Conservation (phyloP, 106 monocot species). For the Dendrobium chrysotoxum region DNA sequence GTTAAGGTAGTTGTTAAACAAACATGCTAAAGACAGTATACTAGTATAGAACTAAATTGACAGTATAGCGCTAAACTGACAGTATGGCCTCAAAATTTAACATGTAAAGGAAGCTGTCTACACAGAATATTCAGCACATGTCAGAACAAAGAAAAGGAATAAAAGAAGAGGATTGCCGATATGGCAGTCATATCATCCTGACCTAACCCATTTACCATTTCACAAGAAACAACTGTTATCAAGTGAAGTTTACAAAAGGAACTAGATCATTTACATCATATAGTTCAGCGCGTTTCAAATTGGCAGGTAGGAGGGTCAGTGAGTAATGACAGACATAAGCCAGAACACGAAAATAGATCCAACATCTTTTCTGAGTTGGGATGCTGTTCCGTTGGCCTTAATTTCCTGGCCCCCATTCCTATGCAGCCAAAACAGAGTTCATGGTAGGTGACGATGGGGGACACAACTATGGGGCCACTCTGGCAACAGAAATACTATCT, state of each 20-base stretch:
- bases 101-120: not conserved
- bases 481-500: not conserved
- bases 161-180: not conserved
- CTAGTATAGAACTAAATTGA: too few relatives aligned
- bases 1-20: not conserved
- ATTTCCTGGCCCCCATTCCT: not conserved
- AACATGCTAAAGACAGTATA: too few relatives aligned
- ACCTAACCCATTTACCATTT: not conserved
- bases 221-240: not conserved
- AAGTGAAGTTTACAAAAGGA: not conserved
- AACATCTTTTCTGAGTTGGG: not conserved
- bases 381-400: not conserved
- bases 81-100: not conserved
- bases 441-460: not conserved
- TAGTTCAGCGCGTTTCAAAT: not conserved
- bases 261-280: not conserved
- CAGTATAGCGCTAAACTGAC: too few relatives aligned
- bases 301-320: not conserved
- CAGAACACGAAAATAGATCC: not conserved
- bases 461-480: not conserved
- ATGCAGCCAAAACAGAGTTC: not conserved
- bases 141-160: not conserved
- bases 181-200: not conserved
- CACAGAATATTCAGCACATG: not conserved
- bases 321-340: not conserved